A percentile compares a stretch with the other conserved stretches of the same genome.
These are phyloP conservation scores for Aspergillus puulaauensis DNA, from an alignment of 2,329 filamentous ascomycete species.

Conservation along the genomic window DNA sequence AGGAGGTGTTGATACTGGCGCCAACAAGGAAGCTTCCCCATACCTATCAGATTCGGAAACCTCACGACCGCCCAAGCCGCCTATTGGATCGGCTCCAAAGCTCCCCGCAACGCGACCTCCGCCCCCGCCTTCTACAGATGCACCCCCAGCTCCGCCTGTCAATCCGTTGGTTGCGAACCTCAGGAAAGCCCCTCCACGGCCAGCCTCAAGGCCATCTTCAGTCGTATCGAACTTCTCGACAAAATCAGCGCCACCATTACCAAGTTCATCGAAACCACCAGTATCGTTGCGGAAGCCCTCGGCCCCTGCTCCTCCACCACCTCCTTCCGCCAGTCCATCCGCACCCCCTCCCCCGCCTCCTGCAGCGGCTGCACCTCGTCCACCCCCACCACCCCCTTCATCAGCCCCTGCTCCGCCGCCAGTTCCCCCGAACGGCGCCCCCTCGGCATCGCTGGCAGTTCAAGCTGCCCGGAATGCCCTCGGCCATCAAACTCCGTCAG, in stretches of 20 bases:
- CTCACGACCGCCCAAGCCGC: conserved; percentile 38
- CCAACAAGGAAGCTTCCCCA: conserved; percentile 63
- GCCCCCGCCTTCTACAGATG: conserved; percentile 49
- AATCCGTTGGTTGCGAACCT: conserved; percentile 57
- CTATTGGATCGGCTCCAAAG: conserved; percentile 29
- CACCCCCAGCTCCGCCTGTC: conserved; percentile 51
- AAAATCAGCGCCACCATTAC: conserved; percentile 69
- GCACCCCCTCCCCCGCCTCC: conserved; percentile 45
- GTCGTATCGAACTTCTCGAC: conserved; percentile 54
- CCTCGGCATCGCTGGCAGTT: conserved; percentile 53
- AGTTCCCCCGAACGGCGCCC: conserved; percentile 40
- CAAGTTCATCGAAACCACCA: conserved; percentile 48
- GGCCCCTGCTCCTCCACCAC: conserved; percentile 46
- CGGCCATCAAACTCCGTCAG: conserved; percentile 45
- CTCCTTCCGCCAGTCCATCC: conserved; percentile 44
- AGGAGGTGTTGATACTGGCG: conserved; percentile 75
- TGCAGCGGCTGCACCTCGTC: conserved; percentile 41
- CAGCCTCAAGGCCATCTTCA: conserved; percentile 58
- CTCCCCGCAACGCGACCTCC: conserved; percentile 57
- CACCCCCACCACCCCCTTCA: conserved; percentile 47
- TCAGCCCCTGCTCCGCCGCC: conserved; percentile 29
- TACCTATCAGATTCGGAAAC: conserved; percentile 79
- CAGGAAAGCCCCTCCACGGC: conserved; percentile 56
- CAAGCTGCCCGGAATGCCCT: conserved; percentile 61
- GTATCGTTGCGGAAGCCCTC: conserved; percentile 59